phyloP scores from a whole-genome alignment of 352 stramenopile genomes.

The Globisporangium heterothallicum region DNA sequence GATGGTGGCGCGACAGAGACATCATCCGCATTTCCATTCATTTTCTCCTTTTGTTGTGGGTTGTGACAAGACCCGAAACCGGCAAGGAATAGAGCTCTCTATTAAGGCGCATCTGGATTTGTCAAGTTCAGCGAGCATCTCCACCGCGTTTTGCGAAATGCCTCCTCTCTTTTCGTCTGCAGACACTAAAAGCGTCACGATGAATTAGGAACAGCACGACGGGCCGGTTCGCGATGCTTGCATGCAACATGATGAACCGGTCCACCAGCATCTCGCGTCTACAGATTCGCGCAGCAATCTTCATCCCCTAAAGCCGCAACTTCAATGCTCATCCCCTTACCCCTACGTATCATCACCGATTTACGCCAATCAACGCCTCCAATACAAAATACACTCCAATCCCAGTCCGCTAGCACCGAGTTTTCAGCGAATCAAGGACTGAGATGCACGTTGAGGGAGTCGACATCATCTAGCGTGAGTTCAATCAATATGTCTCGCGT shows the following conservation, averaged over 20 bases:
- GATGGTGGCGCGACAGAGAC: not conserved
- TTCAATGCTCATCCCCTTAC: not conserved
- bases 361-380: not conserved
- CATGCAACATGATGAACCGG: too few species aligned
- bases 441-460: constrained; percentile 2
- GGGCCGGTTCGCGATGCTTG: too few species aligned
- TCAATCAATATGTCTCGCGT: too few species aligned
- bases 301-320: not conserved
- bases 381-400: not conserved
- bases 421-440: not conserved
- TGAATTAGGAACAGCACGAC: too few species aligned
- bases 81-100: not conserved
- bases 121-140: not conserved
- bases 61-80: not conserved
- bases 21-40: not conserved
- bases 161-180: not conserved
- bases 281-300: constrained; percentile 1
- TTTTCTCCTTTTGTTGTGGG: not conserved
- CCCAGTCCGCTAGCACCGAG: not conserved
- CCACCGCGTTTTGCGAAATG: not conserved
- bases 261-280: not conserved
- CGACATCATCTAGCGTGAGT: too few species aligned
- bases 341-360: not conserved
- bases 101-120: not conserved
- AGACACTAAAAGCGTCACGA: not conserved